Conservation (phyloP, 257 asterid species). For the Przewalskia tangutica region DNA sequence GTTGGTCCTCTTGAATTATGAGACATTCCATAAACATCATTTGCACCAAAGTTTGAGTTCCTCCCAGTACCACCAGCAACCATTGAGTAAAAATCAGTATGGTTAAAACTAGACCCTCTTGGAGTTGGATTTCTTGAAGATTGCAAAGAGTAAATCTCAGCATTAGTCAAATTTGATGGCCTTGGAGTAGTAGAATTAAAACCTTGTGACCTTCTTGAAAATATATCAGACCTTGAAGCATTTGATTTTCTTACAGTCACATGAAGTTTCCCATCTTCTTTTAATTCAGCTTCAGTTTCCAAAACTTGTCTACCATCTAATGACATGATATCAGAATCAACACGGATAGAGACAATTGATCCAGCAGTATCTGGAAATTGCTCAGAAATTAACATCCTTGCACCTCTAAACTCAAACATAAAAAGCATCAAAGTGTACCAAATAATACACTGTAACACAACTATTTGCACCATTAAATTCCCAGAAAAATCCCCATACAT, state of each 20-base stretch:
- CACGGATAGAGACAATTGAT: slow-evolving; percentile 70
- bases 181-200: slow-evolving; percentile 59
- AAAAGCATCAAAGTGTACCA: slow-evolving; percentile 93
- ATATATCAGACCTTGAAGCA: slow-evolving; percentile 75
- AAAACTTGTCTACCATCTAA: slow-evolving; percentile 64
- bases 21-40: slow-evolving; percentile 43
- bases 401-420: slow-evolving; percentile 79
- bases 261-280: slow-evolving; percentile 72
- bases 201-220: slow-evolving; percentile 56
- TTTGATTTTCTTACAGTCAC: slow-evolving; percentile 70
- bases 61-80: slow-evolving; percentile 56
- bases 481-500: slow-evolving; percentile 80
- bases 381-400: slow-evolving; percentile 62
- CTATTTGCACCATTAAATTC: slow-evolving; percentile 77
- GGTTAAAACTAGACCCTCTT: slow-evolving; percentile 79
- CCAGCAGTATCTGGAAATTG: slow-evolving; percentile 86
- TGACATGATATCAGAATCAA: slow-evolving; percentile 77
- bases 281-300: slow-evolving; percentile 70
- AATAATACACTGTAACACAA: slow-evolving; percentile 78
- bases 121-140: slow-evolving; percentile 84
- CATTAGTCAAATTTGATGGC: slow-evolving; percentile 70
- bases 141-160: slow-evolving; percentile 80
- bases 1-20: slow-evolving; percentile 55
- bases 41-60: slow-evolving; percentile 64
- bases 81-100: slow-evolving; percentile 73